phyloP scores from a whole-genome alignment of 305 asterid species.

The Fraxinus sp. region DNA sequence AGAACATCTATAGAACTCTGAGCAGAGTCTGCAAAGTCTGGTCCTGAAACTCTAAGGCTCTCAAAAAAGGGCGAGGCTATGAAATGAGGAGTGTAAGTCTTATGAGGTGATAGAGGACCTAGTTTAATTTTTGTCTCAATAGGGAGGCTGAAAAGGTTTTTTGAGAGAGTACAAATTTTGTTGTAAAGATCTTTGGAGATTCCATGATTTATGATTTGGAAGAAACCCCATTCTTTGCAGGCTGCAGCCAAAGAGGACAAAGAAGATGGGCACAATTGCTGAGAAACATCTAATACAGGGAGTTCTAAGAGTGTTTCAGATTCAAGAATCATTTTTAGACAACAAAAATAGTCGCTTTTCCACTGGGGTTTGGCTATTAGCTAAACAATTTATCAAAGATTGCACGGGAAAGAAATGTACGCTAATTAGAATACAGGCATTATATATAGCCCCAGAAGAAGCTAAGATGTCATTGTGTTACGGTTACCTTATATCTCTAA shows the following conservation, averaged over 20 bases:
- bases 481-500: not conserved
- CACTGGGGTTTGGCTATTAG: constrained; percentile 22
- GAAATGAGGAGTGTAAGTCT: constrained; percentile 70
- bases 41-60: constrained; percentile 68
- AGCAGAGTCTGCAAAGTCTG: constrained; percentile 52
- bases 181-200: constrained; percentile 53
- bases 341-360: constrained; percentile 5
- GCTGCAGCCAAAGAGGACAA: constrained; percentile 52
- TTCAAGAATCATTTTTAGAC: constrained; percentile 40
- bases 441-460: not conserved
- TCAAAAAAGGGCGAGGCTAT: constrained; percentile 78
- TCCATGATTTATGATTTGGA: constrained; percentile 67
- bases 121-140: constrained; percentile 48
- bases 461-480: not conserved
- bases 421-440: no score
- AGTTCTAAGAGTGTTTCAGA: constrained; percentile 49
- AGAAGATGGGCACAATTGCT: constrained; percentile 41
- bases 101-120: constrained; percentile 51
- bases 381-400: constrained; percentile 16
- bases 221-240: constrained; percentile 77
- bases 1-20: constrained; percentile 41
- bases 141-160: constrained; percentile 51
- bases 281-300: constrained; percentile 57
- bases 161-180: constrained; percentile 46
- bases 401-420: not conserved